These are phyloP conservation scores for Linderniella brevidens DNA, from an alignment of 257 asterid species.

Conservation along the genomic window DNA sequence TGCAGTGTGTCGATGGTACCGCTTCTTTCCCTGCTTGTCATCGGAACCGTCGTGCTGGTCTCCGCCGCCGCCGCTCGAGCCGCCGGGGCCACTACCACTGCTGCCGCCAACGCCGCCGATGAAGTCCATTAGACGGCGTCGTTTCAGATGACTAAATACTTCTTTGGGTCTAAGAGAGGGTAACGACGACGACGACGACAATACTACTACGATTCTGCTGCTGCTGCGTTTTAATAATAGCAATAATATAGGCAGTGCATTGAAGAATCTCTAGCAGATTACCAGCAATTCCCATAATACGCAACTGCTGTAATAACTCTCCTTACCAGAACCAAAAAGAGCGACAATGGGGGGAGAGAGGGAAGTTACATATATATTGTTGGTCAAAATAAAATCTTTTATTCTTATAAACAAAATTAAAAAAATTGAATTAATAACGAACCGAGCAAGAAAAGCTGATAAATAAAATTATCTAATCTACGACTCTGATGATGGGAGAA, in stretches of 20 bases:
- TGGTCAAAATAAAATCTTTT: not conserved
- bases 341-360: not conserved
- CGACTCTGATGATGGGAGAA: no score
- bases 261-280: constrained; percentile 7
- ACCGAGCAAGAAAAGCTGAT: not conserved
- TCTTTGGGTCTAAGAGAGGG: no score
- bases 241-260: not conserved
- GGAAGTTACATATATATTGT: no score
- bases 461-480: no score
- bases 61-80: constrained; percentile 21
- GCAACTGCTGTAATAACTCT: constrained; percentile 4
- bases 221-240: not conserved
- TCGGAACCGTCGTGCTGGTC: constrained; percentile 39
- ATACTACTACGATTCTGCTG: no score
- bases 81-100: no score
- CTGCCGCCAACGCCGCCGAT: constrained; percentile 32
- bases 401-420: not conserved
- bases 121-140: no score
- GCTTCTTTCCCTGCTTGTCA: constrained; percentile 47
- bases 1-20: constrained; percentile 91
- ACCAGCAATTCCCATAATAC: constrained; percentile 8
- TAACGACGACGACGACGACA: no score
- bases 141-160: no score
- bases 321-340: not conserved
- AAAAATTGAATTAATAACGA: not conserved